Conservation (phyloP, 2,329 filamentous ascomycete genomes). For the Beauveria rudraprayagi region DNA sequence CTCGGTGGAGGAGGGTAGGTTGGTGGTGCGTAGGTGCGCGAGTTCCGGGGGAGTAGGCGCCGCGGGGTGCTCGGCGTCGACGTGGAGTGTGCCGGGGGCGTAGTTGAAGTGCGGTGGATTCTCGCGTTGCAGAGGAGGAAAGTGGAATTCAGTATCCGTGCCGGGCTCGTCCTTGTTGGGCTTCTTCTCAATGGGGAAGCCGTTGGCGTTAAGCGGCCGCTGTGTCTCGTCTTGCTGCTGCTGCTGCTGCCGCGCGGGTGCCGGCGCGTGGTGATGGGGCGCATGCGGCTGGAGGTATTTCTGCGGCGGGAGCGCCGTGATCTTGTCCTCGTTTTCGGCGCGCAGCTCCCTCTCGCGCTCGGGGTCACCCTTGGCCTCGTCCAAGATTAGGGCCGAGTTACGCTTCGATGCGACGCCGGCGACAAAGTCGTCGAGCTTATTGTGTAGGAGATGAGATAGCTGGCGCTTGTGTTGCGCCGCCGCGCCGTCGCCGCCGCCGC, state of each 20-base stretch:
- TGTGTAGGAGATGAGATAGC: slow-evolving; percentile 69
- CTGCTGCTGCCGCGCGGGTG: slow-evolving; percentile 20
- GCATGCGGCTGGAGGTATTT: slow-evolving; percentile 45
- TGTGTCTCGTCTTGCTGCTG: slow-evolving; percentile 38
- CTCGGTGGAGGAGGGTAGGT: slow-evolving; percentile 22
- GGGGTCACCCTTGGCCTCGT: slow-evolving; percentile 70
- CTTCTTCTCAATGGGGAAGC: slow-evolving; percentile 37
- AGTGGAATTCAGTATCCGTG: slow-evolving; percentile 43
- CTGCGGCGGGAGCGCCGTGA: slow-evolving; percentile 69
- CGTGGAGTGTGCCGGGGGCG: slow-evolving; percentile 38
- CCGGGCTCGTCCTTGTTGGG: slow-evolving; percentile 21
- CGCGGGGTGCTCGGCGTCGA: slow-evolving; percentile 13
- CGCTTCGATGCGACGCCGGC: slow-evolving; percentile 80
- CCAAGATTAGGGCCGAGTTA: slow-evolving; percentile 73
- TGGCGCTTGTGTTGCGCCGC: slow-evolving; percentile 35
- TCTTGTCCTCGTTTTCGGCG: slow-evolving; percentile 73
- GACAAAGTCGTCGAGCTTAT: slow-evolving; percentile 81
- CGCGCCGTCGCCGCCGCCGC: not conserved
- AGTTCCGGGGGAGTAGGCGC: slow-evolving; percentile 41
- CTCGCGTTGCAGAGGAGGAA: slow-evolving; percentile 43
- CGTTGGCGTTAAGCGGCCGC: slow-evolving; percentile 40
- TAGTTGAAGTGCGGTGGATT: slow-evolving; percentile 52
- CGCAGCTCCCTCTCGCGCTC: slow-evolving; percentile 74
- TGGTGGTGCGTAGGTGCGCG: slow-evolving; percentile 46
- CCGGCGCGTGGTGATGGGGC: slow-evolving; percentile 33